Evolutionary conservation across 2,329 filamentous ascomycete species (phyloP).

Genomic region (Penicillium nordicum): DNA sequence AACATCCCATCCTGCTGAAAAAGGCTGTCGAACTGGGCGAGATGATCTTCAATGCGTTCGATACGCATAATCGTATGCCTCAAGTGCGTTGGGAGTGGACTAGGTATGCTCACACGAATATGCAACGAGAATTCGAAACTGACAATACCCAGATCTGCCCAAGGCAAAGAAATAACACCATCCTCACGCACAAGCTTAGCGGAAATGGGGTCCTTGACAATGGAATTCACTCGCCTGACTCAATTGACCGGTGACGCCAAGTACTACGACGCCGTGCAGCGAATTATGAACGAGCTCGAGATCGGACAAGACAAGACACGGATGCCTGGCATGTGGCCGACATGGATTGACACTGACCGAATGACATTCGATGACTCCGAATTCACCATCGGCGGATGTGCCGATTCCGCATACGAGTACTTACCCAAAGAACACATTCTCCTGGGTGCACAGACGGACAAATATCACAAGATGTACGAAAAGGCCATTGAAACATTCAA

Average conservation of each 20-base stretch:
- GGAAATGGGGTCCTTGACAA: constrained; percentile 74
- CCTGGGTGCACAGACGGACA: constrained; percentile 40
- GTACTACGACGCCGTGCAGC: constrained; percentile 85
- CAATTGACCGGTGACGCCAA: constrained; percentile 76
- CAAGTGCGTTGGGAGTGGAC: constrained; percentile 76
- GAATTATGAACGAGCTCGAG: constrained; percentile 75
- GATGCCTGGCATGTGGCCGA: constrained; percentile 77
- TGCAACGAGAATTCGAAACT: constrained; percentile 38
- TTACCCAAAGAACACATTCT: constrained; percentile 49
- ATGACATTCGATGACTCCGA: constrained; percentile 30
- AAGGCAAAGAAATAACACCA: constrained; percentile 39
- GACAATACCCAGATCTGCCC: constrained; percentile 25
- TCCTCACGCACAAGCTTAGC: constrained; percentile 63
- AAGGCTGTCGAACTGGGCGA: constrained; percentile 81
- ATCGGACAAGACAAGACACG: constrained; percentile 67
- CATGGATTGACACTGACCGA: constrained; percentile 59
- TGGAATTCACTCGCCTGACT: constrained; percentile 86
- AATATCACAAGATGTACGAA: constrained; percentile 46
- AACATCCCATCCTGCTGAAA: constrained; percentile 66
- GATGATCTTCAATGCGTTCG: constrained; percentile 76
- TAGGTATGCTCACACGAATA: constrained; percentile 43
- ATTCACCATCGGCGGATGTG: constrained; percentile 46
- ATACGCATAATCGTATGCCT: constrained; percentile 93
- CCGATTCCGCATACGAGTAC: constrained; percentile 51
- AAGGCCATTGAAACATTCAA: constrained; percentile 39